Evolutionary conservation across 176 grass and related monocot species (phyloP).

Genomic region (Alopecurus myosuroides): DNA sequence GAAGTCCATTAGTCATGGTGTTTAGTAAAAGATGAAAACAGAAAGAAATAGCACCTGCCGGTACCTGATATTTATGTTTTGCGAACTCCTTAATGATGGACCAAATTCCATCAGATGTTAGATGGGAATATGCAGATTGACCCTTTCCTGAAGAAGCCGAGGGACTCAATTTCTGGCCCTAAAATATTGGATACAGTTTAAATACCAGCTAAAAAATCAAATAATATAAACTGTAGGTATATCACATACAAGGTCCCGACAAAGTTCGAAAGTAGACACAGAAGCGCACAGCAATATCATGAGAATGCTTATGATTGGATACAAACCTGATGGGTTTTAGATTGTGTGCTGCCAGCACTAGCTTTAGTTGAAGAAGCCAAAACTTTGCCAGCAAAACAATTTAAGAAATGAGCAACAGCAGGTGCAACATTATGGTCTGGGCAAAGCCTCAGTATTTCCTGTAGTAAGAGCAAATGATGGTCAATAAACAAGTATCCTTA

Average conservation of each 20-base stretch:
- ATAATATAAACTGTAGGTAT: neutral
- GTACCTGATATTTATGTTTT: constrained; percentile 87
- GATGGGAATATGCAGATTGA: constrained; percentile 38
- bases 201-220: neutral
- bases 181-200: constrained; percentile 3
- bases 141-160: constrained; percentile 45
- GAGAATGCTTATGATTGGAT: neutral
- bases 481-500: constrained; percentile 7
- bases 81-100: constrained; percentile 71
- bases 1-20: neutral
- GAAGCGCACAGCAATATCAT: neutral
- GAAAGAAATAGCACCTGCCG: neutral
- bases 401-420: constrained; percentile 84
- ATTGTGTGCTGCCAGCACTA: constrained; percentile 23
- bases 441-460: constrained; percentile 83
- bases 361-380: constrained; percentile 46
- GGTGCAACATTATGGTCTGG: constrained; percentile 83
- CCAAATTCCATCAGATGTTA: constrained; percentile 76
- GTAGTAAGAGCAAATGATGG: constrained; percentile 6
- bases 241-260: neutral
- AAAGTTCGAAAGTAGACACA: neutral
- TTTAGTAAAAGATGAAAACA: constrained; percentile 10
- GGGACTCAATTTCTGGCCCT: constrained; percentile 47
- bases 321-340: constrained; percentile 65
- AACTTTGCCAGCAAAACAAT: constrained; percentile 78